A percentile compares a stretch with the other conserved stretches of the same genome.
These are phyloP conservation scores for Entelexis paramagnoliae DNA, from an alignment of 1,139 yeast species.

Conservation along the genomic window DNA sequence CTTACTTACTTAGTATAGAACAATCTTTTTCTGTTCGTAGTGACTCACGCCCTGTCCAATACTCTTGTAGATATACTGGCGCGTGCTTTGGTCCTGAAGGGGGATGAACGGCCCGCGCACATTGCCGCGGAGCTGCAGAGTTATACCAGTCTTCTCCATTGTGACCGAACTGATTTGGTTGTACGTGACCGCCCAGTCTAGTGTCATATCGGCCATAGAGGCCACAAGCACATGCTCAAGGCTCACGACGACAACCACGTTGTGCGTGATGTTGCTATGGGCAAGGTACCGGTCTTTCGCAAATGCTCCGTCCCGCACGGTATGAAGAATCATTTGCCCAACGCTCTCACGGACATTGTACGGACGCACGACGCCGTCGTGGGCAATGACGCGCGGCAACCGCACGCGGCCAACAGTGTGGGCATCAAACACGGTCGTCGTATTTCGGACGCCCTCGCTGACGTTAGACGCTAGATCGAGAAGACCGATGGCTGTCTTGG, in stretches of 20 bases:
- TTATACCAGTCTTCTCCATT: conserved; percentile 71
- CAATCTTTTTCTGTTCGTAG: conserved; percentile 41
- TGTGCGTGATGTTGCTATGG: conserved; percentile 59
- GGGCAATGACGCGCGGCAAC: conserved; percentile 63
- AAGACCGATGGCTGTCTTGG: conserved; percentile 91
- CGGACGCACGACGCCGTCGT: conserved; percentile 60
- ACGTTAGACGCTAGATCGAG: conserved; percentile 88
- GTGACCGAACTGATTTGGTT: conserved; percentile 57
- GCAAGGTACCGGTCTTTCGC: conserved; percentile 70
- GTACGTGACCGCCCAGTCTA: conserved; percentile 57
- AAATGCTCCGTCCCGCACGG: conserved; percentile 68
- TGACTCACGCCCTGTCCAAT: conserved; percentile 75
- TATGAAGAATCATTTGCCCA: conserved; percentile 87
- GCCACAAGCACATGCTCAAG: conserved; percentile 60
- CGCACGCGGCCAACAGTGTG: conserved; percentile 73
- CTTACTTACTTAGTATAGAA: conserved; percentile 19
- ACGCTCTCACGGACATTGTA: conserved; percentile 79
- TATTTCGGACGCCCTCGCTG: conserved; percentile 86
- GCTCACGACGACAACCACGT: conserved; percentile 60
- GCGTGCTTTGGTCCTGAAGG: conserved; percentile 54
- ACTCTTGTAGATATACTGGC: conserved; percentile 57
- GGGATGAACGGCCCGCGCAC: conserved; percentile 71
- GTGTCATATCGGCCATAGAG: conserved; percentile 49
- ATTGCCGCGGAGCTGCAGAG: conserved; percentile 49
- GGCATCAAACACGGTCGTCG: conserved; percentile 78